Conservation (phyloP, 495 filamentous ascomycete species). For the Aspergillus homomorphus region DNA sequence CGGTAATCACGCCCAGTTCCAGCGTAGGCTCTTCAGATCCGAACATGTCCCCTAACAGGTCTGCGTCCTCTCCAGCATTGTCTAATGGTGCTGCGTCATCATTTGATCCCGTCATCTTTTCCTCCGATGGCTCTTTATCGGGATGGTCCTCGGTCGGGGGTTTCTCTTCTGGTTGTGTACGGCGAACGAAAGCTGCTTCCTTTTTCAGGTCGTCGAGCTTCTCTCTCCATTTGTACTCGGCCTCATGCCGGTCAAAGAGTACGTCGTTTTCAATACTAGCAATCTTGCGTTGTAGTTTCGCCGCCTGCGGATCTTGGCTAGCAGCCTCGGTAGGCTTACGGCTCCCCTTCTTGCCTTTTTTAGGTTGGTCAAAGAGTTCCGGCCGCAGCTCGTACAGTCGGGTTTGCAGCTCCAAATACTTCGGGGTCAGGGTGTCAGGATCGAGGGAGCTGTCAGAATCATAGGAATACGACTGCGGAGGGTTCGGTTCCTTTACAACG, state of each 20-base stretch:
- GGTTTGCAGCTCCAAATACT: slow-evolving; percentile 68
- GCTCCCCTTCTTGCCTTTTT: slow-evolving; percentile 41
- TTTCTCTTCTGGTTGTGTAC: slow-evolving; percentile 28
- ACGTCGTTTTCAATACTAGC: slow-evolving; percentile 77
- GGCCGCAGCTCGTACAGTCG: slow-evolving; percentile 71
- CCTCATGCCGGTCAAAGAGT: slow-evolving; percentile 75
- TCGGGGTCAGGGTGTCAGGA: slow-evolving; percentile 71
- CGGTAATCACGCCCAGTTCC: slow-evolving; percentile 20
- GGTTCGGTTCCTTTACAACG: slow-evolving; percentile 25
- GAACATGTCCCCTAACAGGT: slow-evolving; percentile 69
- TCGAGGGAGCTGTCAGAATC: slow-evolving; percentile 56
- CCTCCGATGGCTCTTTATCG: slow-evolving; percentile 32
- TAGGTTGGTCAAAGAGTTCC: slow-evolving; percentile 48
- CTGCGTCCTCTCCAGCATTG: slow-evolving; percentile 51
- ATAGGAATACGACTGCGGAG: slow-evolving; percentile 23
- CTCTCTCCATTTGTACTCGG: slow-evolving; percentile 69
- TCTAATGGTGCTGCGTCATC: slow-evolving; percentile 49
- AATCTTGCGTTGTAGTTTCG: slow-evolving; percentile 66
- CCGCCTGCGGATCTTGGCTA: slow-evolving; percentile 47
- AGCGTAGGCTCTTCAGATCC: slow-evolving; percentile 46
- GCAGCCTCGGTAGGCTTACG: slow-evolving; percentile 24
- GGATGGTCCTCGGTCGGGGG: slow-evolving; percentile 19
- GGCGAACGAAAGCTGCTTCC: slow-evolving; percentile 43
- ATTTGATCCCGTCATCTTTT: slow-evolving; percentile 51
- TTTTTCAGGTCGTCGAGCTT: slow-evolving; percentile 65